Conservation (phyloP, 2,329 filamentous ascomycete genomes). For the Botrytis cinerea region DNA sequence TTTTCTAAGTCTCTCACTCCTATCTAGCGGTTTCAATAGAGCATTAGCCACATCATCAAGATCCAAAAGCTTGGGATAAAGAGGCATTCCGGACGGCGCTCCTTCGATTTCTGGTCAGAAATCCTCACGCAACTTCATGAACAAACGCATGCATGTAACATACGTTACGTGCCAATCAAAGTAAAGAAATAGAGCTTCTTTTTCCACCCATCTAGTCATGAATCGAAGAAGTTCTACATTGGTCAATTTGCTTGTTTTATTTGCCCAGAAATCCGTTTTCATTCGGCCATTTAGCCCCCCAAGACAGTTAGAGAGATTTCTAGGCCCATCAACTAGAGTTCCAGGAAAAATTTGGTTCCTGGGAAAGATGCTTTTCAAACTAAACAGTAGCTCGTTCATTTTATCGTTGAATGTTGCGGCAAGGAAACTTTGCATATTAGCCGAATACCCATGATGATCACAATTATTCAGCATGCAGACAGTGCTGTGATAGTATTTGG, state of each 20-base stretch:
- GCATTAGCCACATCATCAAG: not conserved
- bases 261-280: constrained; percentile 3
- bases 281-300: not conserved
- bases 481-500: not conserved
- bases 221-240: constrained; percentile 26
- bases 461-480: not conserved
- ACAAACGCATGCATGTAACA: constrained; percentile 10
- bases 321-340: not conserved
- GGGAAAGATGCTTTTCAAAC: not conserved
- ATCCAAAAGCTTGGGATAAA: not conserved
- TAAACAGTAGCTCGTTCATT: not conserved
- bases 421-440: not conserved
- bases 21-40: not conserved
- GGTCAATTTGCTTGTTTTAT: constrained; percentile 22
- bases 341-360: not conserved
- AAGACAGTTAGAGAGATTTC: not conserved
- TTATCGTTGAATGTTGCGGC: not conserved
- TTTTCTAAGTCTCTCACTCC: not conserved
- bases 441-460: not conserved
- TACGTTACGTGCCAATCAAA: constrained; percentile 30
- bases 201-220: constrained; percentile 22
- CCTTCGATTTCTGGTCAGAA: not conserved
- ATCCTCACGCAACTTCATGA: not conserved
- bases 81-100: not conserved
- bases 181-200: constrained; percentile 28